Evolutionary conservation across 2,329 filamentous ascomycete species (phyloP).

Genomic region (Arthrinium puccinioides): DNA sequence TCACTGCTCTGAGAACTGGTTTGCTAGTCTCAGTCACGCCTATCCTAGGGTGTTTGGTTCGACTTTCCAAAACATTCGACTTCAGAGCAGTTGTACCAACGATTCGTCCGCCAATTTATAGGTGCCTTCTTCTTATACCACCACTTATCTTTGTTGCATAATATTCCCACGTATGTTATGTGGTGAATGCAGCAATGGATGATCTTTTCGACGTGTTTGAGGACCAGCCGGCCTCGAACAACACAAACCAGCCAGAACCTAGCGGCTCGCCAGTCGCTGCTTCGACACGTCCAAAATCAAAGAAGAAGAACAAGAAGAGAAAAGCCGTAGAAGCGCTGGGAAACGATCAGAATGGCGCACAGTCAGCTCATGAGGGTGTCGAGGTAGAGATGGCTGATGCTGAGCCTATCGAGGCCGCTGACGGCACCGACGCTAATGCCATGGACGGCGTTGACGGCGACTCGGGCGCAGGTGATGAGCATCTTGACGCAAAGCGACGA

Average conservation of each 20-base stretch:
- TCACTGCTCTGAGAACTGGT: no score
- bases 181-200: conserved; percentile 48
- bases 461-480: conserved; percentile 32
- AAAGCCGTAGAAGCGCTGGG: conserved; percentile 77
- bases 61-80: no score
- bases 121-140: no score
- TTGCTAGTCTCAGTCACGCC: no score
- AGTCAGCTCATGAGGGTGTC: conserved; percentile 22
- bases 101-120: no score
- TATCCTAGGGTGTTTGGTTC: no score
- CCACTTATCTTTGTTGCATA: no score
- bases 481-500: conserved; percentile 56
- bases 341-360: conserved; percentile 24
- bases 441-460: conserved; percentile 28
- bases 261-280: conserved; percentile 24
- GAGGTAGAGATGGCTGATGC: conserved; percentile 22
- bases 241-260: conserved; percentile 19
- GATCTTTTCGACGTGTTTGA: conserved; percentile 81
- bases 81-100: no score
- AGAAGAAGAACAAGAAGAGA: conserved; percentile 68
- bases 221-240: conserved; percentile 43
- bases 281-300: no score
- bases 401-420: conserved; percentile 28
- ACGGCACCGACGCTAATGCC: conserved; percentile 16
- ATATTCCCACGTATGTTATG: no score